These are phyloP conservation scores for Anastatica hierochuntica DNA, from an alignment of 345 rosid genomes.

Conservation along the genomic window DNA sequence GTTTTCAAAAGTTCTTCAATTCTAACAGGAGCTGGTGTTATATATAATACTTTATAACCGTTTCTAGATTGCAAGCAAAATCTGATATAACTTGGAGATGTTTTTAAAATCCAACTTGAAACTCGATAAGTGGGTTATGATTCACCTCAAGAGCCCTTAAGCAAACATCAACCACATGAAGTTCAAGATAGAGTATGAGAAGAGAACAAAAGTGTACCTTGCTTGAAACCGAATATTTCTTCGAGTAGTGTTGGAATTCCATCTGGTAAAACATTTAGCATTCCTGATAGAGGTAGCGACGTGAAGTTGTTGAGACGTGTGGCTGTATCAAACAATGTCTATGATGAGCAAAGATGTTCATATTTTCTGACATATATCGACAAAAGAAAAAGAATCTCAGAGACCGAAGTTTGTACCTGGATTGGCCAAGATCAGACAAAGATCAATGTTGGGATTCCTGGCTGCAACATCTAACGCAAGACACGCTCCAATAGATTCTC, in stretches of 20 bases:
- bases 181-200: background rate
- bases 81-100: background rate
- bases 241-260: constrained; percentile 25
- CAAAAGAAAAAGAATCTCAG: background rate
- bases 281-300: constrained; percentile 31
- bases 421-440: constrained; percentile 47
- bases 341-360: background rate
- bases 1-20: too few species aligned
- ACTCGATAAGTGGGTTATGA: too few species aligned
- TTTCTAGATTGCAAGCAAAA: background rate
- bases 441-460: constrained; percentile 43
- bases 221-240: constrained; percentile 19
- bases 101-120: background rate
- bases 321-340: constrained; percentile 26
- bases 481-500: constrained; percentile 34
- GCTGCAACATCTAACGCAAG: constrained; percentile 58
- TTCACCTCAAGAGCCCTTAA: too few species aligned
- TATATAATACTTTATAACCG: background rate
- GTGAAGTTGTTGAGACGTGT: constrained; percentile 32
- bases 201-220: constrained; percentile 18
- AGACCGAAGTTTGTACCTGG: constrained; percentile 33
- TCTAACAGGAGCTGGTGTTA: too few species aligned
- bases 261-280: constrained; percentile 32
- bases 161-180: background rate
- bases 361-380: too few species aligned